Percentiles rank a stretch among this genome's conserved stretches.
These are phyloP conservation scores for Coemansia javaensis DNA, from an alignment of 192 early-diverging fungal species.

Conservation along the genomic window DNA sequence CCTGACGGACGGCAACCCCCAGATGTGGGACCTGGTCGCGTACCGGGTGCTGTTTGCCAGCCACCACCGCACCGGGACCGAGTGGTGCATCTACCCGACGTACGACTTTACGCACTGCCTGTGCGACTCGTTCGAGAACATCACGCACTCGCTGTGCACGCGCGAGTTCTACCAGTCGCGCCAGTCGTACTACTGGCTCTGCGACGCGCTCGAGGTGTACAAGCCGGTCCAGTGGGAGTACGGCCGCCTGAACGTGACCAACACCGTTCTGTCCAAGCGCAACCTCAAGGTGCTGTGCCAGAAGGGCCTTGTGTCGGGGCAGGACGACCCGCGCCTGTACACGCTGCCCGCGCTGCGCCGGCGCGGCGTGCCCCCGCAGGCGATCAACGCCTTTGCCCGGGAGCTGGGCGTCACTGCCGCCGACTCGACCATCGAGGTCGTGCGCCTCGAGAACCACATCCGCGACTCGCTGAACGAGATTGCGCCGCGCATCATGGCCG, in stretches of 20 bases:
- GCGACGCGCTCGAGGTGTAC: conserved; percentile 96
- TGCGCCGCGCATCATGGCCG: conserved; percentile 90
- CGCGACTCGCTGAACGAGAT: conserved; percentile 90
- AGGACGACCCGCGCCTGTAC: conserved; percentile 97
- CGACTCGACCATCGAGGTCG: conserved; percentile 75
- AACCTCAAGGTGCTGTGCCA: conserved; percentile 86
- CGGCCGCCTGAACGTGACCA: conserved; percentile 87
- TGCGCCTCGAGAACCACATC: conserved; percentile 89
- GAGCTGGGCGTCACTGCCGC: conserved; percentile 83
- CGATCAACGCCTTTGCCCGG: conserved; percentile 96
- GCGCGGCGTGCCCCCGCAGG: conserved; percentile 94
- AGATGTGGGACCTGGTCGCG: conserved; percentile 99
- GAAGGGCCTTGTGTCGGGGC: conserved; percentile 69
- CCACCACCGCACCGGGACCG: conserved; percentile 86
- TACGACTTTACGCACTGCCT: conserved; percentile 99
- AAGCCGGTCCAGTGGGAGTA: conserved; percentile 99
- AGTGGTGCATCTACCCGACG: conserved; percentile 99
- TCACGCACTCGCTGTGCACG: conserved; percentile 98
- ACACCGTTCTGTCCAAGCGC: conserved; percentile 96
- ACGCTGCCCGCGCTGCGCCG: conserved; percentile 94
- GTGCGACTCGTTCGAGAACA: conserved; percentile 99
- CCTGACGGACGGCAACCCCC: conserved; percentile 92
- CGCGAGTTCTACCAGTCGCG: conserved; percentile 91
- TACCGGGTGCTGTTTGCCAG: conserved; percentile 90
- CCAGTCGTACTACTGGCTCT: conserved; percentile 98